Evolutionary conservation across 768 basidiomycete genomes (phyloP).

Genomic region (Termitomyces sp.): DNA sequence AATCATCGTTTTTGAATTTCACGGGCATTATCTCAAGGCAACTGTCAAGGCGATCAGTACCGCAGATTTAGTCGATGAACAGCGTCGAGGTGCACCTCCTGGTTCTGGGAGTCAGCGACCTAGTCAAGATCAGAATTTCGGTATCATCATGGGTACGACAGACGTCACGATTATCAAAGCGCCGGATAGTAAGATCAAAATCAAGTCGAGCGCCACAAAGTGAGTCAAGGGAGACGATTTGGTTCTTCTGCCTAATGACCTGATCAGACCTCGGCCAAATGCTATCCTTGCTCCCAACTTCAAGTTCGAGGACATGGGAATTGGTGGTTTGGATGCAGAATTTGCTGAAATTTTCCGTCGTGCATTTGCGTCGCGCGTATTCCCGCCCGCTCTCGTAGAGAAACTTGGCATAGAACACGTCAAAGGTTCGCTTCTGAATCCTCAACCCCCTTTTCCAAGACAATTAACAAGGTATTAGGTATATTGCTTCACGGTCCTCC

Average conservation of each 20-base stretch:
- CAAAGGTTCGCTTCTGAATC: conserved; percentile 56
- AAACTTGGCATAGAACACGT: conserved; percentile 98
- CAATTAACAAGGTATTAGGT: conserved; percentile 39
- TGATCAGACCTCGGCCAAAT: conserved; percentile 75
- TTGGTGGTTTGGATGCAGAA: conserved; percentile 93
- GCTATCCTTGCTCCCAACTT: conserved; percentile 97
- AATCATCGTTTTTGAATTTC: conserved; percentile 81
- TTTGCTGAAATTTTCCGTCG: conserved; percentile 97
- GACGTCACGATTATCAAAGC: conserved; percentile 89
- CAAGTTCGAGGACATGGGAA: conserved; percentile 99
- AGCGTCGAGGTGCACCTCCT: conserved; percentile 36
- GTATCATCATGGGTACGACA: conserved; percentile 87
- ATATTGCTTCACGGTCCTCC: conserved; percentile 95
- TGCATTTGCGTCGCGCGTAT: conserved; percentile 97
- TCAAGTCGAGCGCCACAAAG: conserved; percentile 92
- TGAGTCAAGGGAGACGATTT: conserved; percentile 27
- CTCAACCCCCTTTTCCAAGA: background rate
- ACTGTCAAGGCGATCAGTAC: conserved; percentile 54
- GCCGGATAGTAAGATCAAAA: conserved; percentile 72
- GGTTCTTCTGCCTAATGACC: background rate
- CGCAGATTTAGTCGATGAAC: conserved; percentile 60
- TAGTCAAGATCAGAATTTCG: conserved; percentile 36
- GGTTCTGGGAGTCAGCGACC: conserved; percentile 22
- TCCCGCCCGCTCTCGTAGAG: conserved; percentile 93
- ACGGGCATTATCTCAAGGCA: conserved; percentile 77